Evolutionary conservation across 306 rosid species (phyloP), one percentile per base, ranked within the genome.

Genomic region (Notholithocarpus densiflorus): DNA sequence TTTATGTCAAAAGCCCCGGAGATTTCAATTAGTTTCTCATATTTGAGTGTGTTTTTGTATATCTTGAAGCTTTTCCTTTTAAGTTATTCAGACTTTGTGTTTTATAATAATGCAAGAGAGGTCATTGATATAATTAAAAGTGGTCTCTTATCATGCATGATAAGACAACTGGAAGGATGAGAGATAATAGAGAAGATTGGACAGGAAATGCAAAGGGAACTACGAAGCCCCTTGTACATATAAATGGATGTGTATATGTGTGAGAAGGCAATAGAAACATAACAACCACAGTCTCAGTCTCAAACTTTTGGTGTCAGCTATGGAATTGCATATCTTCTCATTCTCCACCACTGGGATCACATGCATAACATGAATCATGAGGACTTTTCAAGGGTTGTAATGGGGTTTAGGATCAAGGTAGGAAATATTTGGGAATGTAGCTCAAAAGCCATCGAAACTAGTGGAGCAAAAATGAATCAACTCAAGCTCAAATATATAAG

Each of bases 11-110:
- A 72, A 80, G 31, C 80, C 62, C 73, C 14, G 3, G 43, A 26
- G 23, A 69, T 81, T 74, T 18, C 71, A 45, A 54, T 56, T 78
- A 64, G 74, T 74, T 65, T 73, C 18, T 60, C 71, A 1, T 13
- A 64, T 68, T 45, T 45, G 15, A 45, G 15, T 45, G 6, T 60
- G 68, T 24, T 26, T 60, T 27, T 60, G 31, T 24, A 13, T 15
- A 60, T 60, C 68, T 26, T 17, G 14, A 60, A 60, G 34, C 19
- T 60, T 23, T 31, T 60, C 34, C 29, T 60, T 60, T 24, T 60
- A 60, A 5, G 18, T 23, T 60, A 60, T 24, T 24, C 17, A 24
- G 26, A 23, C 1, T 23, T 60, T 60, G 29, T 60, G 32, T 60
- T 60, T 60, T 24, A 60, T 23, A 13, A 23, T 10, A 60, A 60